Percentiles rank a stretch among this genome's conserved stretches.
Evolutionary conservation across 164 flowering plant genomes (phyloP).

Genomic region (Paratinospora sagittata): DNA sequence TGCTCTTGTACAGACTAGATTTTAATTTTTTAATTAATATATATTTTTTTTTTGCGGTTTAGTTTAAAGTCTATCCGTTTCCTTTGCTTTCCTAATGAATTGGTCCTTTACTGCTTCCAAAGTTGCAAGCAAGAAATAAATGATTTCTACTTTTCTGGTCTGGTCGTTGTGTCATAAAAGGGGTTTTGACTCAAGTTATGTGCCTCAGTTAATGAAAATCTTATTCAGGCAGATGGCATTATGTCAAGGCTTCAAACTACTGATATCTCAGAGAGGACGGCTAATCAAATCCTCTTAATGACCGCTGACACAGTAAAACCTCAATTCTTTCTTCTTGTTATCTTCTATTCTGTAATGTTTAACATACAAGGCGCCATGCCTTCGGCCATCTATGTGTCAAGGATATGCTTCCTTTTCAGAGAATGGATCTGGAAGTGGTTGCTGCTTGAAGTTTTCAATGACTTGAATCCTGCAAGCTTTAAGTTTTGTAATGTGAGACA

Average conservation of each 20-base stretch:
- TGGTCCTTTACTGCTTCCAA: background rate
- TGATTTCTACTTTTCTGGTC: background rate
- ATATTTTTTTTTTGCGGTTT: background rate
- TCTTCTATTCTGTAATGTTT: conserved; percentile 3
- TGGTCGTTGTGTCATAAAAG: background rate
- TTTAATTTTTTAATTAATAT: too few relatives aligned
- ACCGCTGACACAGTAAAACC: conserved; percentile 82
- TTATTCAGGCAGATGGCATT: conserved; percentile 74
- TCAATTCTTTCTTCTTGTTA: conserved; percentile 11
- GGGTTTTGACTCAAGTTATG: conserved; percentile 3
- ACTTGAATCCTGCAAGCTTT: too few relatives aligned
- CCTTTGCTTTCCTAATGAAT: background rate
- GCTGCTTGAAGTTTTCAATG: too few relatives aligned
- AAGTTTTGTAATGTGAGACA: too few relatives aligned
- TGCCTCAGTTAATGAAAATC: conserved; percentile 1
- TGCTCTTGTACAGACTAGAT: background rate
- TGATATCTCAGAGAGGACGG: conserved; percentile 40
- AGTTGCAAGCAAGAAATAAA: background rate
- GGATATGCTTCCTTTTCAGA: conserved; percentile 12
- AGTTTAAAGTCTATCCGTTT: background rate
- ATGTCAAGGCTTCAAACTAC: conserved; percentile 47
- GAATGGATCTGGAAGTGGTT: background rate
- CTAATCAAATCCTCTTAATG: conserved; percentile 49
- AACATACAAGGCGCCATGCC: conserved; percentile 5
- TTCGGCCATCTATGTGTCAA: conserved; percentile 23